These are phyloP conservation scores for Triangularia verruculosa DNA, from an alignment of 2,329 filamentous ascomycete species.

Conservation along the genomic window DNA sequence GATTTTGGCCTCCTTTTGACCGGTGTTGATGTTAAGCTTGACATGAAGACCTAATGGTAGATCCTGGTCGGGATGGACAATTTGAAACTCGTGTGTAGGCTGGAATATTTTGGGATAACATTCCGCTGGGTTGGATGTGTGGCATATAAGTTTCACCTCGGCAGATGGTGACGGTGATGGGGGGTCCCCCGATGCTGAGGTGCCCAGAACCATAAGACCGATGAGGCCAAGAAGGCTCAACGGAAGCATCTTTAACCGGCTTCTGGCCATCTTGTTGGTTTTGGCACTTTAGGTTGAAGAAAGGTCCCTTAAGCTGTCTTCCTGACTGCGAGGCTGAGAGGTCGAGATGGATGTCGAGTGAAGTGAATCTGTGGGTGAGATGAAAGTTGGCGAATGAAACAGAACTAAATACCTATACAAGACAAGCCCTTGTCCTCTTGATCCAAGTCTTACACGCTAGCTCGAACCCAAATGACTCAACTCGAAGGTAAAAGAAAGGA, in stretches of 20 bases:
- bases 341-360: neutral
- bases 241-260: conserved; percentile 20
- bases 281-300: neutral
- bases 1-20: conserved; percentile 63
- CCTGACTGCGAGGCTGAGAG: too few species aligned
- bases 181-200: conserved; percentile 32
- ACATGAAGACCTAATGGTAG: conserved; percentile 64
- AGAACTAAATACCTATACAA: neutral
- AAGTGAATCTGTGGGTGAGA: neutral
- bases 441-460: neutral
- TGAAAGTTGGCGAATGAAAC: neutral
- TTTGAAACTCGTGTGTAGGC: conserved; percentile 63
- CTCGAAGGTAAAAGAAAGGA: conserved; percentile 31
- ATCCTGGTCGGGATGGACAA: conserved; percentile 61
- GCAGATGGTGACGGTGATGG: conserved; percentile 36
- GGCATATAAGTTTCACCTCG: conserved; percentile 61
- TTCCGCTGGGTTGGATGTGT: conserved; percentile 55
- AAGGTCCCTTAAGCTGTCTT: neutral
- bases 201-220: conserved; percentile 20
- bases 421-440: conserved; percentile 11
- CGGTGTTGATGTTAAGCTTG: conserved; percentile 62
- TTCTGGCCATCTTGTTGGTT: conserved; percentile 18
- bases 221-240: conserved; percentile 25
- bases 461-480: conserved; percentile 24
- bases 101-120: conserved; percentile 66